Base-by-base conservation (phyloP, 2,329 filamentous ascomycete genomes). In the Ceratocystis destructans region DNA sequence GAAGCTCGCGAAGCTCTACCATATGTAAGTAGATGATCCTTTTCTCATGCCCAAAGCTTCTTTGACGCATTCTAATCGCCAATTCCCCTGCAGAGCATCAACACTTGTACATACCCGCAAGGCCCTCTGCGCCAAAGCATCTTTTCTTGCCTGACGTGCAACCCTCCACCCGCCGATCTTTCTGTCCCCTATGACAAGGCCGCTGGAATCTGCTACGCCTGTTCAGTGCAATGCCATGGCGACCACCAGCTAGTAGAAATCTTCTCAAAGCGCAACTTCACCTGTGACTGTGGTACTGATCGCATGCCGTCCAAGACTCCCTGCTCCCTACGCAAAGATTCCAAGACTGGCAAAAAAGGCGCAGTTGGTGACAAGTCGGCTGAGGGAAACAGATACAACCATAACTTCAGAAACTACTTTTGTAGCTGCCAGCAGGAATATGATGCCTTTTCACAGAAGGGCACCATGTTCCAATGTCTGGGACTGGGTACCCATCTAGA, bases 401-500 rank as follows among this genome's bases (percentile, higher is more conserved):
- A 96, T 69, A 99, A 99, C 78, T 99, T 96, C 72, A 82, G 84
- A 70, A 97, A 97, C 72, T 83, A 82, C 57, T 99, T 99, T 77
- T 99, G 94, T 74, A 89, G 88, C 1, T 99, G 94, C 72, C 83
- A 83, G 37, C 87, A 92, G 72, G 85, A 92, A 68, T 99, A 99
- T 73, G 88, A 96, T 73, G 85, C 93, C 0, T 83, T 93, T 61
- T 81, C 89, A 73, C 91, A 99, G 74, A 95, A 93, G 71, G 93
- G 93, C 0, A 97, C 92, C 48, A 99, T 99, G 94, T 99, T 95
- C 71, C 94, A 99, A 75, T 99, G 94, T 73, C 75, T 97, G 1
- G 93, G 93, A 0, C 78, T 97, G 0, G 91, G 90, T 0, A 87
- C 85, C 0, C 80, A 83, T 12, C 88, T 93, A 70, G 86, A 87